phyloP scores from a whole-genome alignment of 1,139 yeast species.

The Meyerozyma elateridarum region DNA sequence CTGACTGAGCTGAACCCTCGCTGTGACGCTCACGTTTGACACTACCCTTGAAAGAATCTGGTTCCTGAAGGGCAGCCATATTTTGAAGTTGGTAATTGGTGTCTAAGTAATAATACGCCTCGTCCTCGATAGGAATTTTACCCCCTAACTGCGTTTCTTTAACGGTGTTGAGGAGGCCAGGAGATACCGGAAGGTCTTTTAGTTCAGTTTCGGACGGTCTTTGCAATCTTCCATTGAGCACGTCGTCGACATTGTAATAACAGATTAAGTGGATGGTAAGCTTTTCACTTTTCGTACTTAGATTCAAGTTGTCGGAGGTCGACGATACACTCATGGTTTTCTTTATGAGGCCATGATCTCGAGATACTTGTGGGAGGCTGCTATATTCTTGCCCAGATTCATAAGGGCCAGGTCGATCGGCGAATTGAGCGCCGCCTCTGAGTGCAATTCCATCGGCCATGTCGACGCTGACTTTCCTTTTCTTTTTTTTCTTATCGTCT shows the following conservation, averaged over 20 bases:
- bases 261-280: conserved; percentile 72
- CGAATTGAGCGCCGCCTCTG: no score
- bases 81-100: conserved; percentile 42
- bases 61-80: conserved; percentile 28
- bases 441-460: conserved; percentile 7
- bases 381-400: not conserved
- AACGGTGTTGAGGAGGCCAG: conserved; percentile 56
- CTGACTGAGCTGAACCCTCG: not conserved
- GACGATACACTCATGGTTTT: conserved; percentile 69
- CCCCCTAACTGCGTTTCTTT: conserved; percentile 60
- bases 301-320: conserved; percentile 30
- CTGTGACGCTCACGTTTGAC: not conserved
- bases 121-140: conserved; percentile 47
- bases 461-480: conserved; percentile 19
- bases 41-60: conserved; percentile 1
- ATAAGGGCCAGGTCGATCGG: not conserved
- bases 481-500: conserved; percentile 32
- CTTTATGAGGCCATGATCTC: conserved; percentile 74
- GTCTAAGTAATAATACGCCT: conserved; percentile 48
- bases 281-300: conserved; percentile 24
- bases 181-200: conserved; percentile 48
- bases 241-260: conserved; percentile 75
- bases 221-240: conserved; percentile 48
- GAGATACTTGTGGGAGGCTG: conserved; percentile 60
- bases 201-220: conserved; percentile 59